These are phyloP conservation scores for Thinopyrum elongatum DNA, from an alignment of 176 grass and related monocot species.

Conservation along the genomic window DNA sequence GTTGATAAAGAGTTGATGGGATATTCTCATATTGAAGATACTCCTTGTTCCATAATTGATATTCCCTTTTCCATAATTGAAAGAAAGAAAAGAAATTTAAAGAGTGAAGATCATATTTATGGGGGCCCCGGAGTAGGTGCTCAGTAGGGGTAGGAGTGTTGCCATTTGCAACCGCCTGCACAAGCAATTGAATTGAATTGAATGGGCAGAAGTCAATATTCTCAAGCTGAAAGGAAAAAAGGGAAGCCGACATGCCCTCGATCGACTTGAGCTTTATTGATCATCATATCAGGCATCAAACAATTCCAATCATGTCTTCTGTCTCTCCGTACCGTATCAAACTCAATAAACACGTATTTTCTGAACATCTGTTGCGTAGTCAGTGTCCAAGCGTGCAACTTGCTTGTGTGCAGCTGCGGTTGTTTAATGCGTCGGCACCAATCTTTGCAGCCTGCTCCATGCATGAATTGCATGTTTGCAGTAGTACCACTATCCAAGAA, in stretches of 20 bases:
- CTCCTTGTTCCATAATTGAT: not conserved
- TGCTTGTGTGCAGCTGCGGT: conserved; percentile 21
- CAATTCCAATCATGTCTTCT: not conserved
- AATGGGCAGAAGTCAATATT: not conserved
- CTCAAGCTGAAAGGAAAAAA: not conserved
- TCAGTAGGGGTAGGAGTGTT: not conserved
- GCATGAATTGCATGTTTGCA: not conserved
- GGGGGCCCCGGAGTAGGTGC: conserved; percentile 18
- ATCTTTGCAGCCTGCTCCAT: conserved; percentile 16
- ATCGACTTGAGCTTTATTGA: conserved; percentile 29
- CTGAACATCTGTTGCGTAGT: conserved; percentile 30
- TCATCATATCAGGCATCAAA: conserved; percentile 14
- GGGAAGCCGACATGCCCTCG: conserved; percentile 14
- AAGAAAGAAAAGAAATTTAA: not conserved
- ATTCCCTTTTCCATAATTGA: not conserved
- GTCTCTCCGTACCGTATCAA: not conserved
- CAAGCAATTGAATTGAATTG: not conserved
- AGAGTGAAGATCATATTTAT: not conserved
- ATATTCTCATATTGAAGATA: not conserved
- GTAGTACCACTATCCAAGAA: not conserved
- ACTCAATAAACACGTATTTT: not conserved
- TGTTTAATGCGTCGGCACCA: conserved; percentile 12
- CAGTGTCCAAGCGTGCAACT: conserved; percentile 43
- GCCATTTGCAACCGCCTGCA: not conserved
- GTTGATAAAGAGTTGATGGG: not conserved